Base-by-base conservation (phyloP, 1,284 basidiomycete genomes). In the Ceratorhiza oryzae-sativae region DNA sequence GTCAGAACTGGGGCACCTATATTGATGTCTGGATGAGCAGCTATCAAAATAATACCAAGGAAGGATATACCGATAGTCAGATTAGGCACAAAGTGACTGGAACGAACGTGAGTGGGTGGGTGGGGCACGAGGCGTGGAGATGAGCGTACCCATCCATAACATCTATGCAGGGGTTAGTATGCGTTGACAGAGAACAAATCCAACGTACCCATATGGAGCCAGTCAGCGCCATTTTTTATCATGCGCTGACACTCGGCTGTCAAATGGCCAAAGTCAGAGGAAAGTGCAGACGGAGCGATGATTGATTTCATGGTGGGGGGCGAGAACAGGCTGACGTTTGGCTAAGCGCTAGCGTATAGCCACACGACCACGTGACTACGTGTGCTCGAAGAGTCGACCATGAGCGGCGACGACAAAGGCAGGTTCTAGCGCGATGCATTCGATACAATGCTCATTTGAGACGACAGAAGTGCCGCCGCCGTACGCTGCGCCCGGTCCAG, bases 41-140 rank as follows among this genome's bases (percentile, higher is more conserved):
- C 9, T 20, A n/a, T 4, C 27, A 20, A 30, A 25, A 10, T 42
- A 18, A 15, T 32, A 65, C 27, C 30, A 59, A 36, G 53, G 32
- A 25, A 56, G 18, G 23, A 74, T 78, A 55, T 74, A 91, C 95
- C 95, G 90, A 97, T 94, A 23, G 95, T 96, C 80, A 98, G 96
- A 81, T 98, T 99, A 41, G 97, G 96, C 27, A 99, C 97, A 79
- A 99, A 99, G 81, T 99, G 94, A 71, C 96, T 94, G 79, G 55
- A 71, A 60, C 71, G 49, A 55, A 30, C 36, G 51, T 39, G 51
- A 62, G 42, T 34, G 36, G 27, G 42, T 34, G 36, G 27, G 34
- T 45, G 18, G 20, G 6, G 34, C 25, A 41, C 10, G 49, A 25
- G 32, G 27, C 9, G 39, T 56, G 41, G 45, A 53, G 15, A 30